Evolutionary conservation across 2,329 filamentous ascomycete species (phyloP).

Genomic region (Pyrenophora teres): DNA sequence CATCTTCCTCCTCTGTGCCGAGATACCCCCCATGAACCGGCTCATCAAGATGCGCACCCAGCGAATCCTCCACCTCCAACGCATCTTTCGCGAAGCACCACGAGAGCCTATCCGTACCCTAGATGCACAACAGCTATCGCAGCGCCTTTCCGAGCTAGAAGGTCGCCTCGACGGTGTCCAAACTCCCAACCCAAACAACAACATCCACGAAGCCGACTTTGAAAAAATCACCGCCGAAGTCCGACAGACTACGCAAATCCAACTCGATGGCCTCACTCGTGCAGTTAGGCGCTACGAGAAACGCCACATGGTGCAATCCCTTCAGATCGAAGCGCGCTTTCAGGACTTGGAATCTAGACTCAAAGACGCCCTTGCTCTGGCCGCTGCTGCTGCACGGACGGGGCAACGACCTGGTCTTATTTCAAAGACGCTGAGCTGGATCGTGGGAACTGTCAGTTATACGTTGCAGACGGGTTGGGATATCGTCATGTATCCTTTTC

Average conservation of each 20-base stretch:
- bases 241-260: constrained; percentile 71
- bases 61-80: constrained; percentile 80
- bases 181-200: constrained; percentile 31
- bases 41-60: constrained; percentile 78
- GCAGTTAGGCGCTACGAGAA: constrained; percentile 93
- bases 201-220: constrained; percentile 43
- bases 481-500: constrained; percentile 40
- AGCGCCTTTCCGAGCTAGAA: constrained; percentile 73
- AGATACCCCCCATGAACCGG: constrained; percentile 81
- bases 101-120: constrained; percentile 18
- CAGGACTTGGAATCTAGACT: constrained; percentile 71
- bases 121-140: constrained; percentile 53
- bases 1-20: constrained; percentile 85
- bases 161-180: constrained; percentile 54
- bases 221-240: constrained; percentile 58
- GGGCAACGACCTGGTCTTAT: constrained; percentile 44
- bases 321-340: constrained; percentile 77
- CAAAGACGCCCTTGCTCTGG: constrained; percentile 79
- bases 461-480: constrained; percentile 33
- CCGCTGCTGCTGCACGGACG: constrained; percentile 64
- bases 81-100: constrained; percentile 59
- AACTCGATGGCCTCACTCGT: constrained; percentile 85
- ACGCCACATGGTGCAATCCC: constrained; percentile 73
- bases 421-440: constrained; percentile 35
- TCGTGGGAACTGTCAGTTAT: constrained; percentile 25